Percentiles rank a stretch among this genome's conserved stretches.
These are phyloP conservation scores for Aspergillus phoenicis DNA, from an alignment of 2,329 filamentous ascomycete species.

Conservation along the genomic window DNA sequence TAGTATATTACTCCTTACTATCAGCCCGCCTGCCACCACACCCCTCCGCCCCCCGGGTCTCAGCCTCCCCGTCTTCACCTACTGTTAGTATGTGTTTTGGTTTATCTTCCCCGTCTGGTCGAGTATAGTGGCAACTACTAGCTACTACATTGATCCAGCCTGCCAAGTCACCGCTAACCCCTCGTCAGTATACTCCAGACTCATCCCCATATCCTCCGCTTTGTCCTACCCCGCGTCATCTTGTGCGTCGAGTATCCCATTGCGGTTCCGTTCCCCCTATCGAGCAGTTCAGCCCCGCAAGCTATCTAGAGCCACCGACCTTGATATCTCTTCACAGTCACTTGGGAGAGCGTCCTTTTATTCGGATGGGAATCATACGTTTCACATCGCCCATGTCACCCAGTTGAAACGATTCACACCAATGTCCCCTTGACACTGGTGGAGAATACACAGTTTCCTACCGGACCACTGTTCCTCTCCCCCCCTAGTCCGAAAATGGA, in stretches of 20 bases:
- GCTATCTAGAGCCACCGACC: not conserved
- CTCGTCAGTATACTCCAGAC: not conserved
- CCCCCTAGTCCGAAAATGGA: not conserved
- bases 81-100: not conserved
- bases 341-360: not conserved
- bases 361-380: not conserved
- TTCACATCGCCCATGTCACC: not conserved
- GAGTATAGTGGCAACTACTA: not conserved
- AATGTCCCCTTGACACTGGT: not conserved
- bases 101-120: not conserved
- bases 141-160: not conserved
- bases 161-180: not conserved
- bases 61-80: not conserved
- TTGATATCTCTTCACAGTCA: not conserved
- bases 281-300: no score
- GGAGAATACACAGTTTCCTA: not conserved
- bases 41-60: not conserved
- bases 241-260: not conserved
- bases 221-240: not conserved
- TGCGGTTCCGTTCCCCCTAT: not conserved
- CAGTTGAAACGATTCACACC: not conserved
- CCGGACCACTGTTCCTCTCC: not conserved
- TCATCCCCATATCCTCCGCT: not conserved
- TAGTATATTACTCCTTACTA: not conserved
- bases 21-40: not conserved